A percentile compares a stretch with the other conserved stretches of the same genome.
Evolutionary conservation across 2,329 filamentous ascomycete genomes (phyloP).

Genomic region (Xylariomycetidae sp.): DNA sequence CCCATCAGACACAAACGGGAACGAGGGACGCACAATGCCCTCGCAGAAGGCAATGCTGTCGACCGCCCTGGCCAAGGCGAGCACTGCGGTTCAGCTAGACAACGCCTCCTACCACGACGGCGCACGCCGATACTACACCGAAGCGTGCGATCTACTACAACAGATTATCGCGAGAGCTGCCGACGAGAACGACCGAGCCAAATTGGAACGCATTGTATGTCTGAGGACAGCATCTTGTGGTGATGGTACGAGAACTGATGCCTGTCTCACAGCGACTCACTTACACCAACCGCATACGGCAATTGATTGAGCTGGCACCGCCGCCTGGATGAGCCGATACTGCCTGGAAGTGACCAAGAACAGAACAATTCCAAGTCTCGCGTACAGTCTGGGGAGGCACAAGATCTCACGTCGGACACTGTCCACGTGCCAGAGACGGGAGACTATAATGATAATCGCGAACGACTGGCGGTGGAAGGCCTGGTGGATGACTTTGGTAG

Average conservation of each 20-base stretch:
- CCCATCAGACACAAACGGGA: conserved; percentile 1
- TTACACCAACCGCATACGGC: conserved; percentile 17
- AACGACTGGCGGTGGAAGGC: too few species aligned
- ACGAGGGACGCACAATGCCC: conserved; percentile 10
- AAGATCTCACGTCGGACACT: too few species aligned
- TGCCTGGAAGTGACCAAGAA: too few species aligned
- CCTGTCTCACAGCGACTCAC: conserved; percentile 11
- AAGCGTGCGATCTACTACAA: conserved; percentile 17
- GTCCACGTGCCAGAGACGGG: too few species aligned
- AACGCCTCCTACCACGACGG: conserved; percentile 20
- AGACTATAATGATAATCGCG: too few species aligned
- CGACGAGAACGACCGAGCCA: conserved; percentile 14
- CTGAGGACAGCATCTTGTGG: too few species aligned
- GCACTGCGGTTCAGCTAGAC: conserved; percentile 24
- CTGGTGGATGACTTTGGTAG: too few species aligned
- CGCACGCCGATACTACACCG: conserved; percentile 21
- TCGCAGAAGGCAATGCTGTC: conserved; percentile 22
- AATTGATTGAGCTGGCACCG: conserved; percentile 10
- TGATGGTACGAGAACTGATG: conserved; percentile 8
- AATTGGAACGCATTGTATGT: conserved; percentile 19
- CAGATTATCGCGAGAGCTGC: conserved; percentile 16
- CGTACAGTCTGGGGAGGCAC: too few species aligned
- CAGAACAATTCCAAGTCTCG: too few species aligned
- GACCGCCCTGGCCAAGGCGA: conserved; percentile 20
- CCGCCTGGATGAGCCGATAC: too few species aligned